These are phyloP conservation scores for Neostapfia colusana DNA, from an alignment of 176 grass and related monocot species.

Conservation along the genomic window DNA sequence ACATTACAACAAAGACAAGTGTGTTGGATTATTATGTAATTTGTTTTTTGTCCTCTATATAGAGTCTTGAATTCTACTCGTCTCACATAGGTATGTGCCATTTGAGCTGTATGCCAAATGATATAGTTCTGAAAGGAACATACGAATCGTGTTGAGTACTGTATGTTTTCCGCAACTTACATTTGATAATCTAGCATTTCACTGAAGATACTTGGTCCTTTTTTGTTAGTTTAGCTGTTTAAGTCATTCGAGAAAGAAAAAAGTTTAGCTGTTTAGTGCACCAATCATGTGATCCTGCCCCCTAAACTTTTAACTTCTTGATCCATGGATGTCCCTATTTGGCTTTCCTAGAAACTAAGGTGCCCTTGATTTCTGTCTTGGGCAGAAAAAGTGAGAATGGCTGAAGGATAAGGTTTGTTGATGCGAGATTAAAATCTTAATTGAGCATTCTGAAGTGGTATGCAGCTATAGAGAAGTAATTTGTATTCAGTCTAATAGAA, in stretches of 20 bases:
- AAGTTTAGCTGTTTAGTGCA: neutral
- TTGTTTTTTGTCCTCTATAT: neutral
- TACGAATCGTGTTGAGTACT: neutral
- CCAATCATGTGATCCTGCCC: neutral
- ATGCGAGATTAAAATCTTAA: neutral
- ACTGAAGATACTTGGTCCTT: neutral
- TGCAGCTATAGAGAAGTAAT: neutral
- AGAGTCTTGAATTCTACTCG: neutral
- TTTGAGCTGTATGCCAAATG: slow-evolving; percentile 5
- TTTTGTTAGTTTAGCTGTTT: neutral
- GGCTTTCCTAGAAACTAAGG: slow-evolving; percentile 4
- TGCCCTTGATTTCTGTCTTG: neutral
- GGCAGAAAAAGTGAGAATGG: neutral
- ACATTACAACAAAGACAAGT: too few relatives aligned
- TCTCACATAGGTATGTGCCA: neutral
- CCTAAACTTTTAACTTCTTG: neutral
- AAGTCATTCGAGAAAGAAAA: too few relatives aligned
- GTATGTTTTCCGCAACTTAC: slow-evolving; percentile 9
- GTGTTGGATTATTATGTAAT: neutral
- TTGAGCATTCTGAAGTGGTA: neutral
- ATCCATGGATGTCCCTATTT: neutral
- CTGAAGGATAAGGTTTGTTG: neutral
- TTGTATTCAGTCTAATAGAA: neutral
- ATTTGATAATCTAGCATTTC: slow-evolving; percentile 7
- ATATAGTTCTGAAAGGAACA: slow-evolving; percentile 10